Conservation (phyloP, 1,284 basidiomycete genomes). For the Ceratobasidium theobromae region DNA sequence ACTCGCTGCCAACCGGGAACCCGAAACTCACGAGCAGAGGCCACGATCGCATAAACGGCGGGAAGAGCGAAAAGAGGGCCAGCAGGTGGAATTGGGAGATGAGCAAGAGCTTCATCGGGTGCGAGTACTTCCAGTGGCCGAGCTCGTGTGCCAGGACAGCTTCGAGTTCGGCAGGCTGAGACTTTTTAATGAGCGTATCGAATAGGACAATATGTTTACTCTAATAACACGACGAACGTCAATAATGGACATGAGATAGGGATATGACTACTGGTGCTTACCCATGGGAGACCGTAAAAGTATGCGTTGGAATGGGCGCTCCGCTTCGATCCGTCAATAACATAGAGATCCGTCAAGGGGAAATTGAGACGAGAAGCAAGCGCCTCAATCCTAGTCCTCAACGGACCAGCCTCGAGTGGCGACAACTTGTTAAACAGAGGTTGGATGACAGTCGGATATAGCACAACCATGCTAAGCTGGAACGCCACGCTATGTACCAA, state of each 20-base stretch:
- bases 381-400: slow-evolving; percentile 71
- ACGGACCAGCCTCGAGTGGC: slow-evolving; percentile 71
- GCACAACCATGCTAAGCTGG: slow-evolving; percentile 80
- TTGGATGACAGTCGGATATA: slow-evolving; percentile 90
- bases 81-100: slow-evolving; percentile 87
- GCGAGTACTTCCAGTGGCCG: slow-evolving; percentile 90
- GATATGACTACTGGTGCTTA: slow-evolving; percentile 43
- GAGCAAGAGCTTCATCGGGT: slow-evolving; percentile 85
- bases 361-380: slow-evolving; percentile 83
- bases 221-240: slow-evolving; percentile 38
- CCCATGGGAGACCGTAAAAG: slow-evolving; percentile 93
- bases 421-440: slow-evolving; percentile 97
- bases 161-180: slow-evolving; percentile 84
- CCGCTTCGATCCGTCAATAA: slow-evolving; percentile 96
- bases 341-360: slow-evolving; percentile 92
- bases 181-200: slow-evolving; percentile 93
- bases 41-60: slow-evolving; percentile 86
- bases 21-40: slow-evolving; percentile 85
- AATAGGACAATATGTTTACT: slow-evolving; percentile 97
- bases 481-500: slow-evolving; percentile 63
- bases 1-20: slow-evolving; percentile 64
- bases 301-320: slow-evolving; percentile 94
- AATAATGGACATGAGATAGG: slow-evolving; percentile 8
- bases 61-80: slow-evolving; percentile 84
- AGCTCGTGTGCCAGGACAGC: slow-evolving; percentile 87